Percentiles rank a stretch among this genome's conserved stretches.
Conservation (phyloP, 768 basidiomycete genomes). For the Leccinum uliginosum region DNA sequence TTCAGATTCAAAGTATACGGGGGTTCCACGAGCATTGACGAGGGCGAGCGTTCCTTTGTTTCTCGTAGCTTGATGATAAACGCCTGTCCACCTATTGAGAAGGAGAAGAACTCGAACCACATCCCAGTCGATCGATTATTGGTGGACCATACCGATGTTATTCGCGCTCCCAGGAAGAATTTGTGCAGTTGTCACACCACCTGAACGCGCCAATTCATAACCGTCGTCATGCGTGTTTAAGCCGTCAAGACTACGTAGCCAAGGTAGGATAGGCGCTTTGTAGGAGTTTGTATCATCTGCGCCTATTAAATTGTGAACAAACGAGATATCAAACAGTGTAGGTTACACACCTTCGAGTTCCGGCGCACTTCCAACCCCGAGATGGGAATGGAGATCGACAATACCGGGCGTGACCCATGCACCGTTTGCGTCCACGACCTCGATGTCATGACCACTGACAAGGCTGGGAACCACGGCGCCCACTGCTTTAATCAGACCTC, state of each 20-base stretch:
- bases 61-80: slow-evolving; percentile 49
- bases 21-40: slow-evolving; percentile 46
- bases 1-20: slow-evolving; percentile 43
- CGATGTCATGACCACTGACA: slow-evolving; percentile 21
- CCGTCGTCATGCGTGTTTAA: slow-evolving; percentile 43
- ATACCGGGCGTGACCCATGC: slow-evolving; percentile 80
- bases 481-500: slow-evolving; percentile 59
- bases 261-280: slow-evolving; percentile 60
- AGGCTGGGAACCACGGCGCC: slow-evolving; percentile 38
- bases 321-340: neutral
- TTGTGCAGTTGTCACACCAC: slow-evolving; percentile 45
- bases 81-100: slow-evolving; percentile 40
- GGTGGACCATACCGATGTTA: slow-evolving; percentile 15
- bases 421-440: slow-evolving; percentile 58
- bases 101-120: neutral
- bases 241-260: slow-evolving; percentile 46
- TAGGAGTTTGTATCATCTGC: slow-evolving; percentile 54
- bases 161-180: slow-evolving; percentile 44
- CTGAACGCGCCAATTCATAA: slow-evolving; percentile 37
- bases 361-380: slow-evolving; percentile 39
- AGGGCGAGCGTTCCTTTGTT: slow-evolving; percentile 44
- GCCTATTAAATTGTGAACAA: slow-evolving; percentile 26
- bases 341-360: slow-evolving; percentile 24
- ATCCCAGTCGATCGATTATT: neutral
- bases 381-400: slow-evolving; percentile 47